A percentile compares a stretch with the other conserved stretches of the same genome.
Conservation (phyloP, 257 asterid species). For the Osmanthus fragrans region DNA sequence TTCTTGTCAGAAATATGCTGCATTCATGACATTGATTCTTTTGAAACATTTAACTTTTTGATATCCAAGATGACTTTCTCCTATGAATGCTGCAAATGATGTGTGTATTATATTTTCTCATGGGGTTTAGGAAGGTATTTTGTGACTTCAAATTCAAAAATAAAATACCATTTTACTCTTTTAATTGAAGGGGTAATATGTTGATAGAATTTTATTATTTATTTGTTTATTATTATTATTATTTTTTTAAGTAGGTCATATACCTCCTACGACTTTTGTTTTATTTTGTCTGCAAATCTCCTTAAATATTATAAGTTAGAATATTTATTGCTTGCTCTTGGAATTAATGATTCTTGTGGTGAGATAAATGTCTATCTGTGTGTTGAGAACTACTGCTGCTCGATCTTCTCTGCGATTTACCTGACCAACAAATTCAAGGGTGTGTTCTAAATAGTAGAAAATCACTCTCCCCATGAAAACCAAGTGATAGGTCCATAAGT, state of each 20-base stretch:
- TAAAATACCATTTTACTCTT: neutral
- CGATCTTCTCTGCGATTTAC: neutral
- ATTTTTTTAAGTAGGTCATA: neutral
- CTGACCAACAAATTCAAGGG: neutral
- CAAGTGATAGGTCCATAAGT: neutral
- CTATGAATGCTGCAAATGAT: constrained; percentile 6
- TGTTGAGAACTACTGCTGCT: neutral
- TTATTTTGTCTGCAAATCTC: neutral
- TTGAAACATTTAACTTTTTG: neutral
- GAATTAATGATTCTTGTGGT: neutral
- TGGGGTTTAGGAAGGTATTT: neutral
- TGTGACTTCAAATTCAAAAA: neutral
- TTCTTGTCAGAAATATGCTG: constrained; percentile 7
- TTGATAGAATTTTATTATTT: neutral
- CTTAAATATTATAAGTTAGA: neutral
- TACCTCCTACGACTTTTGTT: neutral
- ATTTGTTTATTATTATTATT: no score
- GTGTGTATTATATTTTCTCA: neutral
- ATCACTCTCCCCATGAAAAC: neutral
- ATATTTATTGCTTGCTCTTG: neutral
- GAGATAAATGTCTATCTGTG: neutral
- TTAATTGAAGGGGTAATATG: neutral
- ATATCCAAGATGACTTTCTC: constrained; percentile 11
- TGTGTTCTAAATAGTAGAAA: neutral
- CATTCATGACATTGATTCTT: neutral